Evolutionary conservation across 768 basidiomycete genomes (phyloP), one percentile per base, ranked within the genome.

Genomic region (Lentinula raphanica): DNA sequence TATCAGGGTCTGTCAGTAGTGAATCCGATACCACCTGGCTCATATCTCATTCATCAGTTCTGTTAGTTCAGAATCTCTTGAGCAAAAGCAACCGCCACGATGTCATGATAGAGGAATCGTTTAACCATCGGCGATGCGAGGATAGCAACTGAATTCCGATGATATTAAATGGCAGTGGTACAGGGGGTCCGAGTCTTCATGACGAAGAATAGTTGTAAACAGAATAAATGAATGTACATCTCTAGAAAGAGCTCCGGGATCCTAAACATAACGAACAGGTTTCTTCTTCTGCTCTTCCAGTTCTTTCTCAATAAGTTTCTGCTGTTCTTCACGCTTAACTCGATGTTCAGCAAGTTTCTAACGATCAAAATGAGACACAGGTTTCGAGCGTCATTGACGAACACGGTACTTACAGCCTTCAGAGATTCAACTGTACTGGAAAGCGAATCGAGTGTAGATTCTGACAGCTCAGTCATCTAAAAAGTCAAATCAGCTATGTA

Each of bases 381-480:
- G n/a, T n/a, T 70, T 64, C 17, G 58, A 62, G 6, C 69, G 64
- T 8, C 13, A 6, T 35, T 35, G 32, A 8, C 13, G 1, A 27
- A 54, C 17, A 35, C 5, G 39, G 59, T 9, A 76, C 84, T 60
- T 60, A 88, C 87, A 15, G 72, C 71, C 71, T 85, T 88, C 56
- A 90, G 71, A 31, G 76, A 71, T 64, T 87, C 81, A 48, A 86
- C 77, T 0, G 78, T 81, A 23, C 69, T 66, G 51, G 88, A 68
- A 42, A 88, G 76, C 21, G 79, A 76, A 45, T 87, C 86, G 17
- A 90, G 78, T 0, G 87, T 85, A 15, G 79, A 76, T 66, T 90
- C 88, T 2, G 87, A 87, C 58, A 88, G 66, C 51, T 87, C 85
- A 7, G 73, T 71, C 72, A 86, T 79, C 88, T 87, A 59, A 4